Base-by-base conservation (phyloP, 2,329 filamentous ascomycete species). In the Phaeosphaeriaceae sp. region DNA sequence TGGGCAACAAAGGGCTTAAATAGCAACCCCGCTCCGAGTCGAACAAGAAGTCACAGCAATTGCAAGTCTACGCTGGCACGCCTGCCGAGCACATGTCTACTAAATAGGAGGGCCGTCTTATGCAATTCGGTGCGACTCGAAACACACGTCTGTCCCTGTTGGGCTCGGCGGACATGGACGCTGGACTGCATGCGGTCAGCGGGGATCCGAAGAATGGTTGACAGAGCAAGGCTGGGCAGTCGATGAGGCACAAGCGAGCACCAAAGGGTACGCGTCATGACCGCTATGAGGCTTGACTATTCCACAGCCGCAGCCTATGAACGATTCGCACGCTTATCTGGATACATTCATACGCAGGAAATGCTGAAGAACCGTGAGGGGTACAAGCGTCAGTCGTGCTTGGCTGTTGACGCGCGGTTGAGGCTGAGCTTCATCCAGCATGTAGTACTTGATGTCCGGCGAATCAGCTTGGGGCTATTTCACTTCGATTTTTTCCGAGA, bases 181-280 rank as follows among this genome's bases (percentile, higher is more conserved):
- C 56, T 61, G 63, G 58, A 36, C 67, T 60, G 51, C 24, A 65
- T 59, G 47, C 60, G 41, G 59, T 36, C 31, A 15, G 31, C 21
- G 22, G 45, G 17, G 45, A 47, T 22, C 45, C 21, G 20, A 24
- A 22, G 22, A 47, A 25, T 25, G 45, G 45, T 36, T 7, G 31
- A 36, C 31, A 13, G 31, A 5, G 46, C 53, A 58, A 60, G 63
- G 55, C 66, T 66, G 59, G 66, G 63, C 47, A 52, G 20, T 60
- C 59, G 48, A 60, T 56, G 66, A 36, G 52, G 61, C 48, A 42
- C 53, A 4, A 40, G 57, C 61, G 60, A 61, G 31, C 31, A 51
- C 56, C 55, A 51, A 58, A 46, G 63, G 60, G 49, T 67, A 73
- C 71, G 71, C 72, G 73, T 76, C 68, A 74, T 65, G 59, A 52